Evolutionary conservation across 805 yeast species (phyloP).

Genomic region (Candida suzukii): DNA sequence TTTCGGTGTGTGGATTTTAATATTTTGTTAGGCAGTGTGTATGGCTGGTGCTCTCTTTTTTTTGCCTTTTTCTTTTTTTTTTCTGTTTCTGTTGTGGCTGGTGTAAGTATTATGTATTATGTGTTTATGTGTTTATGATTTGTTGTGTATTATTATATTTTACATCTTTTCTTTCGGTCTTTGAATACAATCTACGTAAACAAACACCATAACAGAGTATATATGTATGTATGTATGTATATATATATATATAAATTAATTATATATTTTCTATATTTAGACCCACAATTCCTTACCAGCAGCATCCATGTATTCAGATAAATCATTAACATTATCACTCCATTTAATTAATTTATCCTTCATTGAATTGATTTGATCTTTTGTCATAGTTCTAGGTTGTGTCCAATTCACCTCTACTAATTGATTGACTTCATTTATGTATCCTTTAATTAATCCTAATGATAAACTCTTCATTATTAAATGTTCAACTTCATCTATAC

Average conservation of each 20-base stretch:
- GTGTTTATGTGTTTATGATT: too few species aligned
- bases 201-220: too few species aligned
- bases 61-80: too few species aligned
- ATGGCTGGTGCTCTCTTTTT: too few species aligned
- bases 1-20: too few species aligned
- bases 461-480: constrained; percentile 88
- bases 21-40: too few species aligned
- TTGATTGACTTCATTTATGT: constrained; percentile 79
- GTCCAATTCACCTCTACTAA: constrained; percentile 85
- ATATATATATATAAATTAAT: neutral
- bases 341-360: constrained; percentile 66
- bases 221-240: neutral
- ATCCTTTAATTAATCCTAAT: constrained; percentile 78
- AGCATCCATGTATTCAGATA: constrained; percentile 53
- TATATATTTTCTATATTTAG: constrained; percentile 6
- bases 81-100: too few species aligned
- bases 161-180: too few species aligned
- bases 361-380: constrained; percentile 72
- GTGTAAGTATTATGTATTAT: too few species aligned
- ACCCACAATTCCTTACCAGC: constrained; percentile 65
- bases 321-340: constrained; percentile 65
- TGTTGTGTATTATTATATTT: neutral
- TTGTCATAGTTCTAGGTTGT: constrained; percentile 89
- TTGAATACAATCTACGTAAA: too few species aligned
- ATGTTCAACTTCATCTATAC: constrained; percentile 75